Evolutionary conservation across 768 basidiomycete species (phyloP).

Genomic region (Russula compacta): DNA sequence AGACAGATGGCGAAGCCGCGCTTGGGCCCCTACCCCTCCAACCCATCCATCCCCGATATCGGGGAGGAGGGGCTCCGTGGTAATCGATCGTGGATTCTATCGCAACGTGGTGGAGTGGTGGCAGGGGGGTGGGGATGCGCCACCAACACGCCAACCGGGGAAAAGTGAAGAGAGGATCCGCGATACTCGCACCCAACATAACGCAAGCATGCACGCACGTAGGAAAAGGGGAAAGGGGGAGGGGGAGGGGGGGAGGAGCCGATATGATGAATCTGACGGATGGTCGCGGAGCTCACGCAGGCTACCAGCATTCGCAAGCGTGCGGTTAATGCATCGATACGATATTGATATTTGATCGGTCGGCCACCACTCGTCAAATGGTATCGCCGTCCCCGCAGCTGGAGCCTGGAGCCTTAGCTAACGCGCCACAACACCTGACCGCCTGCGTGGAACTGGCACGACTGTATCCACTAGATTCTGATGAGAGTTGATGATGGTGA

Average conservation of each 20-base stretch:
- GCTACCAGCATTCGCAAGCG: not conserved
- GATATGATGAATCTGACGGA: too few relatives aligned
- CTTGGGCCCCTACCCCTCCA: not conserved
- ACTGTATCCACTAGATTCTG: not conserved
- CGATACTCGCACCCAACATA: not conserved
- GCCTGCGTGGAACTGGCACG: not conserved
- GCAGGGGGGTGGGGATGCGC: not conserved
- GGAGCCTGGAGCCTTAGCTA: too few relatives aligned
- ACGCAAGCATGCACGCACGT: too few relatives aligned
- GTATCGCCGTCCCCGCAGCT: not conserved
- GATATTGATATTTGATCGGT: not conserved
- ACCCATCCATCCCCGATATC: not conserved
- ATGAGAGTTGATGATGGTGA: not conserved
- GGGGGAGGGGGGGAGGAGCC: too few relatives aligned
- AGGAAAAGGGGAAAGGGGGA: too few relatives aligned
- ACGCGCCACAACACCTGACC: not conserved
- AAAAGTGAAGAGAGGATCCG: not conserved
- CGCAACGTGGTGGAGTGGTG: constrained; percentile 15
- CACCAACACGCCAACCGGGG: not conserved
- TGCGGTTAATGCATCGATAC: not conserved
- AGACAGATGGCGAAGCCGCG: not conserved
- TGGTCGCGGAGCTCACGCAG: constrained; percentile 2
- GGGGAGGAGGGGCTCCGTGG: not conserved
- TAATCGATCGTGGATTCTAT: not conserved
- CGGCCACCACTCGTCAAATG: not conserved